Base-by-base conservation (phyloP, 108 stramenopile genomes). In the Craspedostauros australis region DNA sequence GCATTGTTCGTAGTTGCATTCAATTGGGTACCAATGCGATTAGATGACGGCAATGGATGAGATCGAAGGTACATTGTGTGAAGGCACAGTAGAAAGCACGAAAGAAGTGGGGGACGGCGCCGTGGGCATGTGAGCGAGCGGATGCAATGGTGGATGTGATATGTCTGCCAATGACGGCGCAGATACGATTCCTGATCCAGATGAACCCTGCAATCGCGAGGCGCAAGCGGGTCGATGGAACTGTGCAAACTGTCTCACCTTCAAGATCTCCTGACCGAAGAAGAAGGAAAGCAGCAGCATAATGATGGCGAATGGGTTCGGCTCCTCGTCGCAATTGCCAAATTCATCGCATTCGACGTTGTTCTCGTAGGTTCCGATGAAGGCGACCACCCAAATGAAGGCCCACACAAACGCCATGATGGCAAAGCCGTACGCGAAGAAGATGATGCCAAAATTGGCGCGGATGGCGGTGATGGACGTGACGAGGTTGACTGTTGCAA, bases 381-480 rank as follows among this genome's bases (percentile, higher is more conserved):
- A 39, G 3, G 81, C 80, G 15, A 86, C 33, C 22, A 68, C 31
- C 90, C 90, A 91, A 5, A 79, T 24, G 14, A 91, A 46, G 12
- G 68, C 47, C 86, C 86, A 91, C 0, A 46, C 73, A 33, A 74
- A 77, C 1, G 80, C 83, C 22, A 91, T 24, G 2, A 62, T 34
- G 20, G 75, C 70, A 54, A 88, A 86, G 41, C 84, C 15, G 37
- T 80, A 85, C 9, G 90, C 79, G 39, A 76, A 64, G 26, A 75
- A 19, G 7, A 64, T 54, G 5, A 88, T 69, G 1, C 85, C 84
- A 5, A 74, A 42, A 50, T 92, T 88, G 25, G 73, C 56, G 39
- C 64, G 70, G 41, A 94, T 72, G n/a, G 87, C 93, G 5, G 82
- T 85, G 42, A 69, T 60, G 22, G 82, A 80, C 0, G 89, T 91